phyloP scores from a whole-genome alignment of 2,329 filamentous ascomycete species.

The Lasiodiplodia gonubiensis region DNA sequence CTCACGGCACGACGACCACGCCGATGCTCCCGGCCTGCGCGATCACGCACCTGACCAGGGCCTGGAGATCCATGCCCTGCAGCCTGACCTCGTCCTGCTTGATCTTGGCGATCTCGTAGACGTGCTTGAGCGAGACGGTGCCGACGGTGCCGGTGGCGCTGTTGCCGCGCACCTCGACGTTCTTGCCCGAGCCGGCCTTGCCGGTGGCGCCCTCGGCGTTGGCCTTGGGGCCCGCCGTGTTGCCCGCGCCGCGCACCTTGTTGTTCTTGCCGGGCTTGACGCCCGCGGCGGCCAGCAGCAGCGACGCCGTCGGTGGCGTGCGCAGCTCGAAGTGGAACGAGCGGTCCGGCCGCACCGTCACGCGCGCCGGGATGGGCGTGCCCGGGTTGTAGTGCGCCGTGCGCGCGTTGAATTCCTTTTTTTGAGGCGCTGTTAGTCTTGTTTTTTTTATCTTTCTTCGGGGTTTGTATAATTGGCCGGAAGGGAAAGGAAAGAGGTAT shows the following conservation, averaged over 20 bases:
- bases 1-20: slow-evolving; percentile 55
- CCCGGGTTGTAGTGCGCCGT: slow-evolving; percentile 83
- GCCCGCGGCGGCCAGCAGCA: slow-evolving; percentile 83
- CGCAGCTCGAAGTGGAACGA: slow-evolving; percentile 92
- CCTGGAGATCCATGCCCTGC: slow-evolving; percentile 80
- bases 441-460: not conserved
- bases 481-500: not conserved
- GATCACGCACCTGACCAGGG: slow-evolving; percentile 74
- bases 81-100: slow-evolving; percentile 66
- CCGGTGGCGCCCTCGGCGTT: slow-evolving; percentile 47
- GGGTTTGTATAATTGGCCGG: not conserved
- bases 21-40: slow-evolving; percentile 59
- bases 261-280: slow-evolving; percentile 74
- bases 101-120: slow-evolving; percentile 97
- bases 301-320: slow-evolving; percentile 90
- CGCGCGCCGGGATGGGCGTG: slow-evolving; percentile 86
- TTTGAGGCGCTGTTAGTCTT: not conserved
- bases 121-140: slow-evolving; percentile 87
- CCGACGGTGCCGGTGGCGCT: slow-evolving; percentile 82
- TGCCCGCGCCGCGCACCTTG: slow-evolving; percentile 73
- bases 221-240: slow-evolving; percentile 54
- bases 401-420: slow-evolving; percentile 93
- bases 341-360: slow-evolving; percentile 90
- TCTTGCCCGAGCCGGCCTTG: slow-evolving; percentile 37
- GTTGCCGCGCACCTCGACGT: slow-evolving; percentile 51